A percentile compares a stretch with the other conserved stretches of the same genome.
phyloP scores from a whole-genome alignment of 2,329 filamentous ascomycete species.

The Beauveria bassiana region DNA sequence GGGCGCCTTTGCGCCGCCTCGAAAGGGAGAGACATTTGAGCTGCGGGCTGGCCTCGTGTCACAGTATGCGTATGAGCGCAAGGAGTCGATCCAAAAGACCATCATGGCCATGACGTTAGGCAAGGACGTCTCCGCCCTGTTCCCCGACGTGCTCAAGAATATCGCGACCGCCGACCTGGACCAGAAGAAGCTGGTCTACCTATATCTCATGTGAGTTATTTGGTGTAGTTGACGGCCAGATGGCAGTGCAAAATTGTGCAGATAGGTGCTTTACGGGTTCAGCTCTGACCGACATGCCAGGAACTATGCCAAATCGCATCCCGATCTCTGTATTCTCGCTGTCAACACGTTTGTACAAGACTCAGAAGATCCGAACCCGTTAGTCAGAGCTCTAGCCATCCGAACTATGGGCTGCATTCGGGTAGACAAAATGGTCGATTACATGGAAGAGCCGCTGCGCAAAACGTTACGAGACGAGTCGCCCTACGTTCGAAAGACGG shows the following conservation, averaged over 20 bases:
- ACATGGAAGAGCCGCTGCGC: constrained; percentile 95
- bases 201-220: constrained; percentile 79
- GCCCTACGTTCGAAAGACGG: constrained; percentile 96
- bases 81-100: constrained; percentile 98
- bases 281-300: constrained; percentile 35
- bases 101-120: constrained; percentile 99
- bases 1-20: constrained; percentile 84
- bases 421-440: constrained; percentile 99
- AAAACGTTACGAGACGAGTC: constrained; percentile 97
- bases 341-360: constrained; percentile 99
- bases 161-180: constrained; percentile 92
- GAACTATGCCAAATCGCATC: constrained; percentile 99
- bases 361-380: constrained; percentile 94
- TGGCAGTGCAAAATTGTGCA: not conserved
- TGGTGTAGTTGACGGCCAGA: not conserved
- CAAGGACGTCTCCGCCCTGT: constrained; percentile 95
- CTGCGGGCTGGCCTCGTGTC: constrained; percentile 90
- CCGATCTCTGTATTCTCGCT: constrained; percentile 94
- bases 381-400: constrained; percentile 90
- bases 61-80: constrained; percentile 98
- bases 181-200: constrained; percentile 98
- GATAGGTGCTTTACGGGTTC: no score
- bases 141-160: constrained; percentile 97
- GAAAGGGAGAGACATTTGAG: constrained; percentile 98
- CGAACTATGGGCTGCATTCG: constrained; percentile 98